Evolutionary conservation across 2,329 filamentous ascomycete genomes (phyloP).

Genomic region (Ophiostoma tasmaniense): DNA sequence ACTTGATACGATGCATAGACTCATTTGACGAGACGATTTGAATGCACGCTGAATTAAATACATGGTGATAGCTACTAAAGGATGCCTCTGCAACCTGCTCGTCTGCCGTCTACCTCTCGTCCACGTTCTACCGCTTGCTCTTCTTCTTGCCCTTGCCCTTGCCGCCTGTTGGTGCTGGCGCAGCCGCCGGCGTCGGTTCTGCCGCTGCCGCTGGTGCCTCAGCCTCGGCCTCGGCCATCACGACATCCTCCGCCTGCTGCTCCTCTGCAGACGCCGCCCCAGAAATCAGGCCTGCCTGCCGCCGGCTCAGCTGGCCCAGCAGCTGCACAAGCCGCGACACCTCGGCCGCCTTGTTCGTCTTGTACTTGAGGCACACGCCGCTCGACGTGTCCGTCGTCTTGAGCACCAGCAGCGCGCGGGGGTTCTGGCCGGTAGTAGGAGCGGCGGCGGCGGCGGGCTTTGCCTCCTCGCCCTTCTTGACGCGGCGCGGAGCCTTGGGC

Average conservation of each 20-base stretch:
- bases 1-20: too few species aligned
- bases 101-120: background rate
- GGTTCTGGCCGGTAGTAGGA: slow-evolving; percentile 29
- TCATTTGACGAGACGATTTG: too few species aligned
- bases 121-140: slow-evolving; percentile 48
- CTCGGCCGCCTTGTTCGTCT: slow-evolving; percentile 83
- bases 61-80: background rate
- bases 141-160: slow-evolving; percentile 61
- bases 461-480: slow-evolving; percentile 21
- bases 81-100: background rate
- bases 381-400: slow-evolving; percentile 83
- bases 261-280: slow-evolving; percentile 35
- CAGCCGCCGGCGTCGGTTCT: slow-evolving; percentile 24
- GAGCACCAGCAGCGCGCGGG: slow-evolving; percentile 64
- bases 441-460: slow-evolving; percentile 20
- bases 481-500: slow-evolving; percentile 28
- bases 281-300: slow-evolving; percentile 49
- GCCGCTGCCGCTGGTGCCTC: slow-evolving; percentile 26
- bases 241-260: slow-evolving; percentile 24
- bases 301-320: slow-evolving; percentile 65
- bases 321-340: slow-evolving; percentile 73
- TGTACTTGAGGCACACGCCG: slow-evolving; percentile 81
- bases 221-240: slow-evolving; percentile 22
- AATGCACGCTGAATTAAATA: background rate
- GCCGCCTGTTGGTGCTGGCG: slow-evolving; percentile 26